These are phyloP conservation scores for Mycosarcoma mackinlayi DNA, from an alignment of 1,284 basidiomycete genomes.

Conservation along the genomic window DNA sequence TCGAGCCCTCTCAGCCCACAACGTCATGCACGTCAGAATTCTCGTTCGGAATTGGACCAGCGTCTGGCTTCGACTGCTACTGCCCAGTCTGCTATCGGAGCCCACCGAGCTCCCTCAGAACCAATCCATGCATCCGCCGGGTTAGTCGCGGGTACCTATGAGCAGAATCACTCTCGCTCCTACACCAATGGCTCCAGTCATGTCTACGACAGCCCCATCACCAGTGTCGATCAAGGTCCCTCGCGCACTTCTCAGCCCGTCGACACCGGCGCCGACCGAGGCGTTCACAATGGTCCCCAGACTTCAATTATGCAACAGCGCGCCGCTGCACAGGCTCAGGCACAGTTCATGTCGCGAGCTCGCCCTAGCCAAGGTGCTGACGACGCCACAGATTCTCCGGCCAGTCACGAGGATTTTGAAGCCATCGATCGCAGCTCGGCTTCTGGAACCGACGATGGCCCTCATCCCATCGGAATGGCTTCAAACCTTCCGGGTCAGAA, in stretches of 20 bases:
- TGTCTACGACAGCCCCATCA: conserved; percentile 30
- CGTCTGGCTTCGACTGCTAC: conserved; percentile 10
- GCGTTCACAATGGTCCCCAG: conserved; percentile 20
- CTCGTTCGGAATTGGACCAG: conserved; percentile 29
- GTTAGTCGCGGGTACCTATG: conserved; percentile 9
- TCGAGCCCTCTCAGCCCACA: conserved; percentile 38
- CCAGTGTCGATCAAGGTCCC: conserved; percentile 42
- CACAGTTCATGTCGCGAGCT: conserved; percentile 36
- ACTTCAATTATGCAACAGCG: conserved; percentile 60
- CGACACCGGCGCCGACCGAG: conserved; percentile 24
- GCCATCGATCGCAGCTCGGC: conserved; percentile 50
- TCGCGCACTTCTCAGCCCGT: conserved; percentile 26
- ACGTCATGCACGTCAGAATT: conserved; percentile 35
- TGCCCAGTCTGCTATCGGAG: background rate
- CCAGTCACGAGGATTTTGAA: conserved; percentile 45
- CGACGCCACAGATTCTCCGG: conserved; percentile 17
- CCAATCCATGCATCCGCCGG: background rate
- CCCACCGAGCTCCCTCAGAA: conserved; percentile 1
- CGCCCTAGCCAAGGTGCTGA: conserved; percentile 14
- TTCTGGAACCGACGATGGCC: conserved; percentile 39
- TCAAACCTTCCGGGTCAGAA: conserved; percentile 14
- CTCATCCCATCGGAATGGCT: conserved; percentile 12
- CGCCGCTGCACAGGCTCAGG: conserved; percentile 54
- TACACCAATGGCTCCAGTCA: conserved; percentile 17
- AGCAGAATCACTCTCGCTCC: conserved; percentile 3